Conservation (phyloP, 352 stramenopile genomes). For the Globisporangium ultimum region DNA sequence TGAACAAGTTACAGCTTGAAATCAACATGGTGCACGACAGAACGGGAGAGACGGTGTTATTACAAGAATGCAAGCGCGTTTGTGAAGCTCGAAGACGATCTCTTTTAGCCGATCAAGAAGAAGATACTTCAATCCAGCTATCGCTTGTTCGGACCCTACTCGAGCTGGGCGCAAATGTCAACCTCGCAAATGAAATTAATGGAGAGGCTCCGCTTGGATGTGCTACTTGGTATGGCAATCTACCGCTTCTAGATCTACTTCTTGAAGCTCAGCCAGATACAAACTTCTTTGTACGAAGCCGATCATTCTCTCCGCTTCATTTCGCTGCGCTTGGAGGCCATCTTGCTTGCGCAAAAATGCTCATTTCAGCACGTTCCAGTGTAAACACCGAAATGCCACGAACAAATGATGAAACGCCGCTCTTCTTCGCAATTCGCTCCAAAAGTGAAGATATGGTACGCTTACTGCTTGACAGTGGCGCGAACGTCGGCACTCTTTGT, state of each 20-base stretch:
- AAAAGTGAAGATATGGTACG: slow-evolving; percentile 43
- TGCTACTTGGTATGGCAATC: slow-evolving; percentile 44
- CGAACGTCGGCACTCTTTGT: slow-evolving; percentile 36
- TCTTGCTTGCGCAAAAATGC: slow-evolving; percentile 34
- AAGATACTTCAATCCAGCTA: slow-evolving; percentile 19
- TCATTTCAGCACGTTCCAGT: slow-evolving; percentile 29
- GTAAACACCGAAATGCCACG: slow-evolving; percentile 37
- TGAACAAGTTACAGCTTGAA: slow-evolving; percentile 37
- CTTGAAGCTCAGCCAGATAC: slow-evolving; percentile 42
- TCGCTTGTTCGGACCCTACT: slow-evolving; percentile 42
- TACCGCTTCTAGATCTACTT: slow-evolving; percentile 44
- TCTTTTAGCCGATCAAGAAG: neutral
- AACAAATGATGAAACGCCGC: slow-evolving; percentile 35
- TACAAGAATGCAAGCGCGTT: slow-evolving; percentile 60
- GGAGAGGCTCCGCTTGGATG: slow-evolving; percentile 53
- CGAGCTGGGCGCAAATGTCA: slow-evolving; percentile 49
- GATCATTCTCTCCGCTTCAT: slow-evolving; percentile 57
- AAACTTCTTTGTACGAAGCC: slow-evolving; percentile 27
- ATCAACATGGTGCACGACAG: slow-evolving; percentile 41
- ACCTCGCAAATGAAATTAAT: slow-evolving; percentile 41
- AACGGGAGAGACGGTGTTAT: slow-evolving; percentile 40
- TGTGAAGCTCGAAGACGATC: slow-evolving; percentile 14
- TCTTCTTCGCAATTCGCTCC: slow-evolving; percentile 63
- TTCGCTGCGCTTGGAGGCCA: slow-evolving; percentile 47
- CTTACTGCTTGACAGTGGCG: slow-evolving; percentile 37